These are phyloP conservation scores for Paxillus rubicundulus DNA, from an alignment of 768 basidiomycete genomes.

Conservation along the genomic window DNA sequence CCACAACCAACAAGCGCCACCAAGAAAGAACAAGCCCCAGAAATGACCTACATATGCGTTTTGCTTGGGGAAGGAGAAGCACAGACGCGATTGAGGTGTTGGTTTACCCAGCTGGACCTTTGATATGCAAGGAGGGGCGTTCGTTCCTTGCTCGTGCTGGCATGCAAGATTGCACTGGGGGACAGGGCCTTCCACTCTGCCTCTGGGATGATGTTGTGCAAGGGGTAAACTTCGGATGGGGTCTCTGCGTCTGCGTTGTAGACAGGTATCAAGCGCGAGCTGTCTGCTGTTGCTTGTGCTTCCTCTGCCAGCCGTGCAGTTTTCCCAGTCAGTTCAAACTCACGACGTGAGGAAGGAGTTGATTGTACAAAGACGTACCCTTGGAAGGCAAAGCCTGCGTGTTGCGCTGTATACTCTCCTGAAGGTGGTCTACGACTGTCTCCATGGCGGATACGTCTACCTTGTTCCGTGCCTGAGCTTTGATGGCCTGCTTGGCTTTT, in stretches of 20 bases:
- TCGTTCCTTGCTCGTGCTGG: slow-evolving; percentile 46
- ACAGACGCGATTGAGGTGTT: slow-evolving; percentile 49
- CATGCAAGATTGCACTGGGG: slow-evolving; percentile 51
- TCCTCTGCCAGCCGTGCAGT: slow-evolving; percentile 46
- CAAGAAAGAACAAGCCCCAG: not conserved
- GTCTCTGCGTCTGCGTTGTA: slow-evolving; percentile 64
- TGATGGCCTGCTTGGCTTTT: slow-evolving; percentile 85
- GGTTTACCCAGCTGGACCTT: slow-evolving; percentile 67
- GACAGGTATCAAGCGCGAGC: slow-evolving; percentile 70
- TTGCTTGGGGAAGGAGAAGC: slow-evolving; percentile 51
- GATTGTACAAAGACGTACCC: slow-evolving; percentile 44
- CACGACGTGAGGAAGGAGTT: not conserved
- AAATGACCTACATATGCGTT: slow-evolving; percentile 52
- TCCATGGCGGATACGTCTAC: slow-evolving; percentile 89
- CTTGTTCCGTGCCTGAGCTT: slow-evolving; percentile 82
- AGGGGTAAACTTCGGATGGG: slow-evolving; percentile 70
- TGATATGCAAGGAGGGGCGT: slow-evolving; percentile 57
- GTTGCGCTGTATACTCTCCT: slow-evolving; percentile 76
- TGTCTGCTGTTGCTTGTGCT: slow-evolving; percentile 61
- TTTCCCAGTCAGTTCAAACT: not conserved
- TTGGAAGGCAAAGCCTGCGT: slow-evolving; percentile 65
- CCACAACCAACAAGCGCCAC: not conserved
- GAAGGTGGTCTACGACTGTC: slow-evolving; percentile 75
- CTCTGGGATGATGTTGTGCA: slow-evolving; percentile 76
- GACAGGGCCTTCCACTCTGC: slow-evolving; percentile 76